These are phyloP conservation scores for Exophiala spinifera DNA, from an alignment of 2,329 filamentous ascomycete genomes.

Conservation along the genomic window DNA sequence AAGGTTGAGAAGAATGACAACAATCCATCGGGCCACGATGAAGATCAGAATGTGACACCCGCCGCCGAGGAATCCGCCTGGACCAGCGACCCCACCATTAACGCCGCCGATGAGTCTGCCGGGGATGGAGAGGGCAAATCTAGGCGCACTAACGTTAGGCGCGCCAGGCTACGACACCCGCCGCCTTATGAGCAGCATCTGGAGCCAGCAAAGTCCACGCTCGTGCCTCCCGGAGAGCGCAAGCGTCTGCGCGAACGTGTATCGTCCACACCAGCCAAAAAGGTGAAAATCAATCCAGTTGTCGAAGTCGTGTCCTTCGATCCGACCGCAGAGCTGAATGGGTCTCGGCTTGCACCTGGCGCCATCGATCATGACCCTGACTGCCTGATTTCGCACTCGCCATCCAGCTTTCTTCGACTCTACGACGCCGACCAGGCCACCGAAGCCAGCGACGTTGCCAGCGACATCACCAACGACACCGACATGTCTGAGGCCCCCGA, in stretches of 20 bases:
- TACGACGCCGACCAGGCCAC: neutral
- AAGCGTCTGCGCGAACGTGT: neutral
- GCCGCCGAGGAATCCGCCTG: neutral
- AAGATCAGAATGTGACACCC: neutral
- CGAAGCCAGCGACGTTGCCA: neutral
- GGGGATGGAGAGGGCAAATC: no score
- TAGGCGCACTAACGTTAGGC: no score
- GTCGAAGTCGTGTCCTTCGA: slow-evolving; percentile 1
- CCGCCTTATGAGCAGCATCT: slow-evolving; percentile 7
- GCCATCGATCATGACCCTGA: neutral
- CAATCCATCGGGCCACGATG: no score
- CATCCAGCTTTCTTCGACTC: neutral
- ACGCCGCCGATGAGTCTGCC: neutral
- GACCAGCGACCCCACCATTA: slow-evolving; percentile 2
- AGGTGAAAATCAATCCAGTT: slow-evolving; percentile 8
- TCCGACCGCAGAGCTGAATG: slow-evolving; percentile 17
- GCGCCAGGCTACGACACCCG: slow-evolving; percentile 7
- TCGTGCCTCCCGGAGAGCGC: neutral
- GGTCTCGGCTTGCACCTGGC: neutral
- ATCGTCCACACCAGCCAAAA: neutral
- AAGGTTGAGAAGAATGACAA: neutral
- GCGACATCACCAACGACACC: neutral
- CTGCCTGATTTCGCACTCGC: neutral
- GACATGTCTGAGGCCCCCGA: slow-evolving; percentile 14
- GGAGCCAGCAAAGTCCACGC: slow-evolving; percentile 16